These are phyloP conservation scores for Aspergillus incahuasiensis DNA, from an alignment of 495 filamentous ascomycete genomes.

Conservation along the genomic window DNA sequence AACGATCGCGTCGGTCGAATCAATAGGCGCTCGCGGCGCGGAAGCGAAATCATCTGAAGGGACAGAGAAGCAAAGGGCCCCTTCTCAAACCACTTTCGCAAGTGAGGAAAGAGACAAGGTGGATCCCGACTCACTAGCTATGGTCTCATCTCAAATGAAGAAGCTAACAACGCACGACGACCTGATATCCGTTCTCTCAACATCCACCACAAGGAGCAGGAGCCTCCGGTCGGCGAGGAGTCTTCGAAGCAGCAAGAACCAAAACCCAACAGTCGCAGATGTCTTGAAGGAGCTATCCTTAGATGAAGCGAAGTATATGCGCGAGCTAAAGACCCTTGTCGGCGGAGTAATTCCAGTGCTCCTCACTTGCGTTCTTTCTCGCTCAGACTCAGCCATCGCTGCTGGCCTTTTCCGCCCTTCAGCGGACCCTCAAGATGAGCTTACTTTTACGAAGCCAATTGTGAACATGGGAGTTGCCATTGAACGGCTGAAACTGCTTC, in stretches of 20 bases:
- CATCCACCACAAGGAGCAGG: conserved; percentile 59
- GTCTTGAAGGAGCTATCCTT: conserved; percentile 74
- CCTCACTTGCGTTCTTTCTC: conserved; percentile 76
- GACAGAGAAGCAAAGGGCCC: conserved; percentile 10
- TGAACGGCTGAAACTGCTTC: conserved; percentile 74
- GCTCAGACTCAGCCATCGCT: conserved; percentile 58
- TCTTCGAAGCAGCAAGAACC: conserved; percentile 65
- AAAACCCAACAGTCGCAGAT: conserved; percentile 60
- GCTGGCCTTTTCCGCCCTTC: conserved; percentile 63
- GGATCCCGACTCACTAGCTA: conserved; percentile 37
- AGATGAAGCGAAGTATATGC: conserved; percentile 87
- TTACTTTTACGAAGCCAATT: conserved; percentile 78
- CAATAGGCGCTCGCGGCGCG: conserved; percentile 44
- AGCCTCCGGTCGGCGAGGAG: conserved; percentile 68
- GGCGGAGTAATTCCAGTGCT: conserved; percentile 96
- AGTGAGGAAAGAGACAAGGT: conserved; percentile 42
- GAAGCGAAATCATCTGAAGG: conserved; percentile 8
- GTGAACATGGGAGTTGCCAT: conserved; percentile 90
- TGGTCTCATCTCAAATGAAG: conserved; percentile 50
- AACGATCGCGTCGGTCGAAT: conserved; percentile 66
- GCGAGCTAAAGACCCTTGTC: conserved; percentile 88
- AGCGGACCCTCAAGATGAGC: conserved; percentile 46
- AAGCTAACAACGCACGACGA: conserved; percentile 89
- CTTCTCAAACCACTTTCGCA: conserved; percentile 19
- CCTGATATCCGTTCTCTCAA: conserved; percentile 84